Evolutionary conservation across 352 stramenopile genomes (phyloP).

Genomic region (Blastocystis sp.): DNA sequence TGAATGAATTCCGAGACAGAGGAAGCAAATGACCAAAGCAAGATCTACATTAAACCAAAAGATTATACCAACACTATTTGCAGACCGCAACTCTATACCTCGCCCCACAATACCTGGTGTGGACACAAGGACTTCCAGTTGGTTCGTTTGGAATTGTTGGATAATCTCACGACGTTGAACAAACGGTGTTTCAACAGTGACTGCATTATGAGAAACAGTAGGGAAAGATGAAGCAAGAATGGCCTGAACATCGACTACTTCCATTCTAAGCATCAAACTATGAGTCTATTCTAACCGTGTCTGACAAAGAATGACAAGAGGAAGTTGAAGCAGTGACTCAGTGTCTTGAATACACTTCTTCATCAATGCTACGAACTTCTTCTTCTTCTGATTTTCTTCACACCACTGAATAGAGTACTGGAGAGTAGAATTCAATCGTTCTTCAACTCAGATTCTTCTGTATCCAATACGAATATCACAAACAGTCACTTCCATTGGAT

Average conservation of each 20-base stretch:
- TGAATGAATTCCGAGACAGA: constrained; percentile 47
- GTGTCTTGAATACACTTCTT: background rate
- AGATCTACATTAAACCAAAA: background rate
- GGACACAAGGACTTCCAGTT: constrained; percentile 4
- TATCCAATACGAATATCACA: background rate
- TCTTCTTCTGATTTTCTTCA: constrained; percentile 52
- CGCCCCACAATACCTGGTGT: constrained; percentile 36
- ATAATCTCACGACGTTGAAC: background rate
- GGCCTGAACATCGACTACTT: background rate
- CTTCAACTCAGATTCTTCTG: background rate
- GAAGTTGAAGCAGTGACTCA: background rate
- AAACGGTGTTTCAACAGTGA: constrained; percentile 28
- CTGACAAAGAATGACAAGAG: constrained; percentile 34
- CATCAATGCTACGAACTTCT: background rate
- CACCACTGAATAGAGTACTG: constrained; percentile 13
- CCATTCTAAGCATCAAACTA: background rate
- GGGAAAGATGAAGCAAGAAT: background rate
- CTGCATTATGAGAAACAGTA: background rate
- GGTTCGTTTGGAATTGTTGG: background rate
- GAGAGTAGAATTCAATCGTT: constrained; percentile 9
- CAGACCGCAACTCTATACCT: constrained; percentile 2
- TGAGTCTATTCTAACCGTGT: background rate
- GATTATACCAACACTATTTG: background rate
- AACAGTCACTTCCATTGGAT: constrained; percentile 29
- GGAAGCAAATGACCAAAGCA: constrained; percentile 43